Base-by-base conservation (phyloP, 495 filamentous ascomycete genomes). In the Stereocaulon alpinum region DNA sequence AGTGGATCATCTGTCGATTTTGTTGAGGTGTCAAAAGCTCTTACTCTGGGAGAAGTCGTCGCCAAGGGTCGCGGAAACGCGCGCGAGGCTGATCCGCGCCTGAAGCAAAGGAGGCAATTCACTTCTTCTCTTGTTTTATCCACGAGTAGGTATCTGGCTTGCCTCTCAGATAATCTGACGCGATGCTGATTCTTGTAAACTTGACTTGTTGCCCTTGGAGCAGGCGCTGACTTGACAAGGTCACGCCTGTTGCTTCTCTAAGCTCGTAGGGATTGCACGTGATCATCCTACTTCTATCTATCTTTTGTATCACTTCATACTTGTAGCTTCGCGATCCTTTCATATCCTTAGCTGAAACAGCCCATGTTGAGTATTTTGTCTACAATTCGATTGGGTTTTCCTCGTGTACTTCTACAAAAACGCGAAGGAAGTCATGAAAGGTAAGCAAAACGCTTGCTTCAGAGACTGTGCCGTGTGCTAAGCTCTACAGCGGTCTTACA, bases 401-500 rank as follows among this genome's bases (percentile, higher is more conserved):
- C 32, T 41, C 3, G 15, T 27, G 10, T 54, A 34, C 30, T 20
- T 12, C 15, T 24, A 12, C 11, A 18, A 14, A 32, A 22, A 18
- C 15, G 40, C 20, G 3, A 10, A 11, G 24, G 10, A 56, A 3
- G 45, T 27, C 7, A 80, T 80, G 80, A 82, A 82, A 74, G 71
- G 80, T 79, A 43, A 54, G n/a, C 22, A 20, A 12, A 49, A 41
- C 12, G 11, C 29, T 53, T 61, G 17, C 30, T 27, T 14, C 24
- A 15, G 50, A 48, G 5, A 6, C 34, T 56, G n/a, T 49, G 44
- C 42, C 59, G 56, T 63, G 42, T 61, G 40, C 63, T 42, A 44
- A 51, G 14, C 17, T 14, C 7, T 9, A 42, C 67, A 98, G 93
- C 90, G 50, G 89, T 99, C 60, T 79, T 99, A 32, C 94, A 99